Evolutionary conservation across 208 protist species (phyloP).

Genomic region (Angomonas ambiguus): DNA sequence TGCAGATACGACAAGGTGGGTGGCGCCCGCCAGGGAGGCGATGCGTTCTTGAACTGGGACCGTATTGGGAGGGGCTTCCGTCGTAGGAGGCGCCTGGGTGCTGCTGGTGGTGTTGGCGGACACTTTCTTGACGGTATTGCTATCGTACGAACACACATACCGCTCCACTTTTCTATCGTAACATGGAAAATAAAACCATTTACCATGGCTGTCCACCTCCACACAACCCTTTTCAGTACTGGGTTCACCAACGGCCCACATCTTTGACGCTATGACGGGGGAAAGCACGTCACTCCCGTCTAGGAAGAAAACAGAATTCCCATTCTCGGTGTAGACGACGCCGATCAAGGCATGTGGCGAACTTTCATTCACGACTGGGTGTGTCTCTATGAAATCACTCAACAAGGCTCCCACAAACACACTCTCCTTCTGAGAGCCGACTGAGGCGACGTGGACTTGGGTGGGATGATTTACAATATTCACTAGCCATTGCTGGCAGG

Average conservation of each 20-base stretch:
- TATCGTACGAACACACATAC: constrained; percentile 28
- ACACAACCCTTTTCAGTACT: constrained; percentile 41
- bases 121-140: neutral
- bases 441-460: constrained; percentile 30
- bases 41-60: constrained; percentile 31
- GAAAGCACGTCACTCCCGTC: constrained; percentile 27
- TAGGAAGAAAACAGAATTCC: constrained; percentile 39
- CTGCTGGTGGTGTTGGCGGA: neutral
- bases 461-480: constrained; percentile 10
- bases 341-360: constrained; percentile 33
- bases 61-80: constrained; percentile 3
- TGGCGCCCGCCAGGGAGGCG: constrained; percentile 34
- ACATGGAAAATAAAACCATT: constrained; percentile 52
- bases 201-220: constrained; percentile 26
- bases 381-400: constrained; percentile 6
- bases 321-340: constrained; percentile 43
- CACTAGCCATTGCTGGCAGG: constrained; percentile 28
- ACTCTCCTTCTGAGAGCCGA: constrained; percentile 43
- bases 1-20: constrained; percentile 57
- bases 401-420: constrained; percentile 38
- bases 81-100: constrained; percentile 16
- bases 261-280: constrained; percentile 23
- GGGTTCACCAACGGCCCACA: constrained; percentile 49
- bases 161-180: constrained; percentile 17
- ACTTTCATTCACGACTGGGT: neutral